These are phyloP conservation scores for Closterium sp. DNA, from an alignment of 139 green algal genomes.

Conservation along the genomic window DNA sequence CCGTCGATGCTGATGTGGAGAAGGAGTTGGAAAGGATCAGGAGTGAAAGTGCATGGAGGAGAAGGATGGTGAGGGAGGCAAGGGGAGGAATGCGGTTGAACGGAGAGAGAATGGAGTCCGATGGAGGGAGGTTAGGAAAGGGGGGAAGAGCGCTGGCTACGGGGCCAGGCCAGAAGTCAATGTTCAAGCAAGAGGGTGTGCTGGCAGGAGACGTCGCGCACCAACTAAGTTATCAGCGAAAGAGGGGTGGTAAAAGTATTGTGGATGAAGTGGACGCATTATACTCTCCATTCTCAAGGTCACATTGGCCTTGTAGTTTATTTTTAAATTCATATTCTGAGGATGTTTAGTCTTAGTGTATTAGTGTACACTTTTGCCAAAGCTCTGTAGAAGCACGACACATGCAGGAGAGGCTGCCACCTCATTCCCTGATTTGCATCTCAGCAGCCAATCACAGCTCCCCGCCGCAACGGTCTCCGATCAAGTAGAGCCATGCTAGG, in stretches of 20 bases:
- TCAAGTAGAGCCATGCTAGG: background rate
- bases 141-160: background rate
- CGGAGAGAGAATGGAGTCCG: background rate
- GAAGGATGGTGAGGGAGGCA: background rate
- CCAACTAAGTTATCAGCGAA: background rate
- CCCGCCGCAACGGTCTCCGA: background rate
- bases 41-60: background rate
- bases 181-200: background rate
- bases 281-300: no score
- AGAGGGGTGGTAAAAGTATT: background rate
- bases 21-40: constrained; percentile 6
- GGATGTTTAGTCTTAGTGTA: no score
- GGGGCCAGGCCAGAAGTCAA: background rate
- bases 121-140: background rate
- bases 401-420: background rate
- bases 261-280: no score
- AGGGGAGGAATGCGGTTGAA: background rate
- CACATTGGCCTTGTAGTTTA: no score
- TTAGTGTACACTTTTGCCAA: no score
- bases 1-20: background rate
- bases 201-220: background rate
- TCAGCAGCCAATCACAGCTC: background rate
- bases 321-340: no score
- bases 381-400: no score
- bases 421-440: background rate